These are phyloP conservation scores for Trichoderma semiorbis DNA, from an alignment of 2,329 filamentous ascomycete species.

Conservation along the genomic window DNA sequence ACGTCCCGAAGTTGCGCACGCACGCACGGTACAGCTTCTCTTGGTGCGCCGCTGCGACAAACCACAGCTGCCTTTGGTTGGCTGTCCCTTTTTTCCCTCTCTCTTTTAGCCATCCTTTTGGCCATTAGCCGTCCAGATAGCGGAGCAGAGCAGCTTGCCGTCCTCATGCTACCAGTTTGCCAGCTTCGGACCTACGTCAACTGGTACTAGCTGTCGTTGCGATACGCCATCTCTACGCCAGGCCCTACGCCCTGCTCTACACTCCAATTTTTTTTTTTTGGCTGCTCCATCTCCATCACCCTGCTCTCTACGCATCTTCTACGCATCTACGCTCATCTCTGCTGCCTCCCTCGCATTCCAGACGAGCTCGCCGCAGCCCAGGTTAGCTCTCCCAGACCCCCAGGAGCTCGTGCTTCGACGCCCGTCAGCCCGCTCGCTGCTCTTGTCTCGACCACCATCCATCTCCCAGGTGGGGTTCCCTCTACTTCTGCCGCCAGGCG, in stretches of 20 bases:
- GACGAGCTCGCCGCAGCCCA: background rate
- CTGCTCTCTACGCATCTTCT: background rate
- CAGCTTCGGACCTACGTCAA: slow-evolving; percentile 15
- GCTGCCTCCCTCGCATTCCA: slow-evolving; percentile 5
- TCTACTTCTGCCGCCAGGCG: slow-evolving; percentile 25
- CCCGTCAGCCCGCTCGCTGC: slow-evolving; percentile 18
- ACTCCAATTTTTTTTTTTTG: background rate
- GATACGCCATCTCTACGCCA: slow-evolving; percentile 1
- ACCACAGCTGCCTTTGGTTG: slow-evolving; percentile 1
- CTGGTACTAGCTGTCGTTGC: background rate
- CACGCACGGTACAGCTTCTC: slow-evolving; percentile 13
- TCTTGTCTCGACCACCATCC: slow-evolving; percentile 31
- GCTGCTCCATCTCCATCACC: background rate
- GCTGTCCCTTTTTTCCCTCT: background rate
- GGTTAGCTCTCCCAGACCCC: slow-evolving; percentile 11
- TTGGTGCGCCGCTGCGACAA: slow-evolving; percentile 2
- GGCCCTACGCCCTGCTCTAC: slow-evolving; percentile 1
- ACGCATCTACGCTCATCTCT: background rate
- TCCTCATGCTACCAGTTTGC: slow-evolving; percentile 8
- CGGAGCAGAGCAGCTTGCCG: slow-evolving; percentile 13
- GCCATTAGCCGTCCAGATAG: slow-evolving; percentile 12
- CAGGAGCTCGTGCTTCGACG: slow-evolving; percentile 17
- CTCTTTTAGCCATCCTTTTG: background rate
- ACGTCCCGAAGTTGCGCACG: slow-evolving; percentile 19
- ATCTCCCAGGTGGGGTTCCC: slow-evolving; percentile 29